Base-by-base conservation (phyloP, 768 basidiomycete species). In the Boletus subparvulus region DNA sequence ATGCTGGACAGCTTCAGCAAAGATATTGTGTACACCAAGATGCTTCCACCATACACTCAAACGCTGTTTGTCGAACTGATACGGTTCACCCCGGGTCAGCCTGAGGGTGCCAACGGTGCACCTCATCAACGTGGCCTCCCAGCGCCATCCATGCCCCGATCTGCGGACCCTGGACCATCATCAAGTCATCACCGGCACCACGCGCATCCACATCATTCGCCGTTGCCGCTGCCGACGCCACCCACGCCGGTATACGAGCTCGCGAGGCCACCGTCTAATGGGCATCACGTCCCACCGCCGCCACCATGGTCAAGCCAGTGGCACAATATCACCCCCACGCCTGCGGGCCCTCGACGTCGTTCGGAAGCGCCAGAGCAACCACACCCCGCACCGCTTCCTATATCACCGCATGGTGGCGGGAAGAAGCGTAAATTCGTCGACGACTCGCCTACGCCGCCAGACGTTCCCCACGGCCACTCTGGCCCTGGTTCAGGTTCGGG, bases 41-140 rank as follows among this genome's bases (percentile, higher is more conserved):
- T 91, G 67, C 76, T 80, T 6, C 80, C 78, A 1, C 88, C 90
- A 0, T 82, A 81, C 56, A 82, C 78, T 5, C 82, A 80, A 56
- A 90, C 89, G 2, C 63, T 92, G 6, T 88, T 90, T 65, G 84
- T 92, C 9, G 89, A 92, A 47, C 82, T 92, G 16, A 78, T 89
- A 50, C 74, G 75, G 39, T 76, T 77, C 50, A 61, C 64, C 0
- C 70, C 72, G 0, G 73, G 72, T 42, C 71, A 73, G 30, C 71
- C 71, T 6, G 71, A 72, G 33, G 44, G 50, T 19, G 10, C 47
- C 37, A 74, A 63, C 39, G 61, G 66, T 47, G 32, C 39, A 21
- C 43, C 49, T n/a, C 26, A 28, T 28, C 43, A 54, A 17, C 70
- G 71, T 9, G 53, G 55, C 11, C 61, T 50, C 26, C 19, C 55